Percentiles rank a stretch among this genome's conserved stretches.
phyloP scores from a whole-genome alignment of 2,329 filamentous ascomycete species.

The Claviceps humidiphila region DNA sequence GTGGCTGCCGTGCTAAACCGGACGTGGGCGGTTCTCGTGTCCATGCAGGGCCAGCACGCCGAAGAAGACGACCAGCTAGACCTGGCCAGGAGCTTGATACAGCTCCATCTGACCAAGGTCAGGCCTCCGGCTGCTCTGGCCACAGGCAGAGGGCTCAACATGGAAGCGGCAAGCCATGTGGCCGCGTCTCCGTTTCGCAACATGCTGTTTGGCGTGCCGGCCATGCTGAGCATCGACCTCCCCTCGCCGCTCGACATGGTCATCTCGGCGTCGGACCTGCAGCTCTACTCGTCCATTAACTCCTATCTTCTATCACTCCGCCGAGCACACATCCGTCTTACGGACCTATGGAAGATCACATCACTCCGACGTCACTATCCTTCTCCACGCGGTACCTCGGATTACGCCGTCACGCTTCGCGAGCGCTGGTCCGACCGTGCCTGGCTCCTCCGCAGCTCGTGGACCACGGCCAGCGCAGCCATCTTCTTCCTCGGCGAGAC shows the following conservation, averaged over 20 bases:
- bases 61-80: constrained; percentile 78
- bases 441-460: constrained; percentile 63
- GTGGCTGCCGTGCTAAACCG: constrained; percentile 62
- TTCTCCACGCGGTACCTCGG: constrained; percentile 48
- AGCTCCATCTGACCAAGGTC: constrained; percentile 47
- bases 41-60: constrained; percentile 53
- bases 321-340: constrained; percentile 71
- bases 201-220: constrained; percentile 64
- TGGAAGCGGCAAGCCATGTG: constrained; percentile 21
- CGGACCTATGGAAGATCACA: constrained; percentile 76
- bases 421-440: constrained; percentile 50
- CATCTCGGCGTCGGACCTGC: constrained; percentile 60
- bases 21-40: constrained; percentile 69
- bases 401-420: constrained; percentile 47
- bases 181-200: constrained; percentile 57
- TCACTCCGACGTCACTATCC: constrained; percentile 66
- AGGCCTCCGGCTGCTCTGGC: constrained; percentile 25
- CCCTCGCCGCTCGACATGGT: constrained; percentile 78
- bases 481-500: constrained; percentile 84
- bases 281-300: constrained; percentile 73
- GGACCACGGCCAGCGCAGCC: constrained; percentile 79
- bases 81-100: constrained; percentile 63
- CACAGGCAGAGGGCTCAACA: constrained; percentile 21
- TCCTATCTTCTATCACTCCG: constrained; percentile 77
- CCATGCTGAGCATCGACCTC: constrained; percentile 56